Evolutionary conservation across 352 stramenopile genomes (phyloP).

Genomic region (Elongisporangium undulatum): DNA sequence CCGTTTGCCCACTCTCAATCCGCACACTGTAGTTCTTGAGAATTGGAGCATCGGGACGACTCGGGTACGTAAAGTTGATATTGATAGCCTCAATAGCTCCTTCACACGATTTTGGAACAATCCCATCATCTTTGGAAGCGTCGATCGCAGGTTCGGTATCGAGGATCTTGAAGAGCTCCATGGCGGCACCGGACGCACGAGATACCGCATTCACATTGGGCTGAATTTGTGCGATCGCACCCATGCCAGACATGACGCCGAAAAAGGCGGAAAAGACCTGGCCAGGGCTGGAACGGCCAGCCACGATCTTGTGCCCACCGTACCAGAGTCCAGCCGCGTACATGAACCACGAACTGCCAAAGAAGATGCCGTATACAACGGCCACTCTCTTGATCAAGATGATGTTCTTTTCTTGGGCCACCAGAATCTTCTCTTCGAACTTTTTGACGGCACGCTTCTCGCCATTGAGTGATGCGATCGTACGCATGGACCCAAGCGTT

Average conservation of each 20-base stretch:
- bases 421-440: slow-evolving; percentile 21
- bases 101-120: slow-evolving; percentile 23
- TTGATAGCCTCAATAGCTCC: slow-evolving; percentile 51
- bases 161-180: slow-evolving; percentile 41
- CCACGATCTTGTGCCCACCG: slow-evolving; percentile 34
- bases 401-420: slow-evolving; percentile 30
- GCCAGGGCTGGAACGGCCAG: slow-evolving; percentile 19
- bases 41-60: slow-evolving; percentile 49
- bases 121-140: slow-evolving; percentile 27
- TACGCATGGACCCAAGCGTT: slow-evolving; percentile 33
- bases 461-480: slow-evolving; percentile 33
- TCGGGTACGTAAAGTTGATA: slow-evolving; percentile 79
- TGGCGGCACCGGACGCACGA: slow-evolving; percentile 23
- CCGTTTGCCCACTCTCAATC: slow-evolving; percentile 57
- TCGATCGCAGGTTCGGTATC: slow-evolving; percentile 44
- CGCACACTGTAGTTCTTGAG: slow-evolving; percentile 78
- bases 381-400: slow-evolving; percentile 24
- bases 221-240: slow-evolving; percentile 35
- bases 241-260: slow-evolving; percentile 30
- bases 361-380: slow-evolving; percentile 25
- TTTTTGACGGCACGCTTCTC: slow-evolving; percentile 29
- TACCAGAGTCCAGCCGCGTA: slow-evolving; percentile 52
- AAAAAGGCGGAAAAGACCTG: slow-evolving; percentile 47
- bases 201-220: slow-evolving; percentile 40
- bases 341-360: slow-evolving; percentile 43